Evolutionary conservation across 163 green algal species (phyloP).

Genomic region (Prototheca wickerhamii): DNA sequence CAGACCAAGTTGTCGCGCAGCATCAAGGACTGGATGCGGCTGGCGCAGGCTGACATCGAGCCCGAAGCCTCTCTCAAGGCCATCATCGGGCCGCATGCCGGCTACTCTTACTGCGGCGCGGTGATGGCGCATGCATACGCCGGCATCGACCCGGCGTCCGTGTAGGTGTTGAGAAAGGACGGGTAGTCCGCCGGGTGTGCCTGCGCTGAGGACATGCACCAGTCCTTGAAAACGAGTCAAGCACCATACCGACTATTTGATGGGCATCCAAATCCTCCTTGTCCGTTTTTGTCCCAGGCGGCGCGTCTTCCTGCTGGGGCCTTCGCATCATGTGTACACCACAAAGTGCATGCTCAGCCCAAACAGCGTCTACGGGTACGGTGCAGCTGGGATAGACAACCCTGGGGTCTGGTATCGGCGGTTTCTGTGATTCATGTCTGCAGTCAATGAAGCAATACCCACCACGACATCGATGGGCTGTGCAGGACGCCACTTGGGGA

Average conservation of each 20-base stretch:
- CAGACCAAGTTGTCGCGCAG: neutral
- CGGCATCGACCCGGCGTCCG: slow-evolving; percentile 57
- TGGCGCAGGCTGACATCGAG: slow-evolving; percentile 13
- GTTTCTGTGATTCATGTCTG: neutral
- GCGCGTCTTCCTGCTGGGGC: slow-evolving; percentile 86
- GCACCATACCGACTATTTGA: too few relatives aligned
- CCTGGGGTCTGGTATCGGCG: neutral
- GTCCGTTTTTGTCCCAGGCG: slow-evolving; percentile 42
- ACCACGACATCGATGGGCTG: too few relatives aligned
- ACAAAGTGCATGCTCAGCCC: slow-evolving; percentile 64
- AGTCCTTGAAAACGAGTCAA: too few relatives aligned
- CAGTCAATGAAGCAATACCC: too few relatives aligned
- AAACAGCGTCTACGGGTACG: neutral
- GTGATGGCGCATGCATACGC: slow-evolving; percentile 83
- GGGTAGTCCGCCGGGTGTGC: neutral
- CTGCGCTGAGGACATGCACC: neutral
- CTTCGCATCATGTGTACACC: slow-evolving; percentile 80
- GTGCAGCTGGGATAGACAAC: too few relatives aligned
- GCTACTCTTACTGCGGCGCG: slow-evolving; percentile 82
- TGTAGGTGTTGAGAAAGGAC: slow-evolving; percentile 44
- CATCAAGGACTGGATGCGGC: slow-evolving; percentile 46
- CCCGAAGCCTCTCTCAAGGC: slow-evolving; percentile 22
- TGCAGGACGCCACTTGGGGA: neutral
- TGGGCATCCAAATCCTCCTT: too few relatives aligned
- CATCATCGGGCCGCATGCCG: slow-evolving; percentile 63